Evolutionary conservation across 306 rosid species (phyloP).

Genomic region (Styphnolobium japonicum): DNA sequence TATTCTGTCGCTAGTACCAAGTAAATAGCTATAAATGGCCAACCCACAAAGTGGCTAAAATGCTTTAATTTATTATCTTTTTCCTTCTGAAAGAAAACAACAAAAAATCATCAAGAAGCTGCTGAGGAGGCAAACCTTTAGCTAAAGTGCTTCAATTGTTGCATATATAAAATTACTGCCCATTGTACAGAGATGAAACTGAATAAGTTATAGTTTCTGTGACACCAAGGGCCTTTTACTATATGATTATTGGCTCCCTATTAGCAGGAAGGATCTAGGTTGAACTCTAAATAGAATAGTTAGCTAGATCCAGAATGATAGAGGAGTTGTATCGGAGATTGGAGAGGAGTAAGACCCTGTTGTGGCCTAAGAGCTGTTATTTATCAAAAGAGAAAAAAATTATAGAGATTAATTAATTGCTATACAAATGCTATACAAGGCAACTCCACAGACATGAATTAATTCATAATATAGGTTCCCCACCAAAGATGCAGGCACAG

Average conservation of each 20-base stretch:
- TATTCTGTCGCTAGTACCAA: neutral
- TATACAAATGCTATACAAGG: no score
- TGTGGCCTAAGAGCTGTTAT: no score
- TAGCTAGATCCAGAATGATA: slow-evolving; percentile 1
- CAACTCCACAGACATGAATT: no score
- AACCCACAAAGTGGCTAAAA: slow-evolving; percentile 1
- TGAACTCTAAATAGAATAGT: neutral
- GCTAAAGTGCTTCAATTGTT: neutral
- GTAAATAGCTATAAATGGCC: neutral
- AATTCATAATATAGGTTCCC: no score
- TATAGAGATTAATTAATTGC: no score
- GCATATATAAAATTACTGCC: neutral
- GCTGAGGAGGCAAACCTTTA: neutral
- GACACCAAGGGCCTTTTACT: neutral
- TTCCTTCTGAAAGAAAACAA: neutral
- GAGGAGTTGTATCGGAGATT: no score
- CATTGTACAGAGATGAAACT: neutral
- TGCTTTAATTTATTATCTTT: neutral
- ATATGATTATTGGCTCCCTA: neutral
- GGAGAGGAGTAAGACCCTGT: no score
- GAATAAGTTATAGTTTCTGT: neutral
- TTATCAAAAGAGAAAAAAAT: neutral
- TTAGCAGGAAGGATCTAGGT: neutral
- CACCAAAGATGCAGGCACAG: no score
- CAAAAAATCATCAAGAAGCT: neutral